phyloP scores from a whole-genome alignment of 331 rosid genomes.

The Erythrophleum ivorense region DNA sequence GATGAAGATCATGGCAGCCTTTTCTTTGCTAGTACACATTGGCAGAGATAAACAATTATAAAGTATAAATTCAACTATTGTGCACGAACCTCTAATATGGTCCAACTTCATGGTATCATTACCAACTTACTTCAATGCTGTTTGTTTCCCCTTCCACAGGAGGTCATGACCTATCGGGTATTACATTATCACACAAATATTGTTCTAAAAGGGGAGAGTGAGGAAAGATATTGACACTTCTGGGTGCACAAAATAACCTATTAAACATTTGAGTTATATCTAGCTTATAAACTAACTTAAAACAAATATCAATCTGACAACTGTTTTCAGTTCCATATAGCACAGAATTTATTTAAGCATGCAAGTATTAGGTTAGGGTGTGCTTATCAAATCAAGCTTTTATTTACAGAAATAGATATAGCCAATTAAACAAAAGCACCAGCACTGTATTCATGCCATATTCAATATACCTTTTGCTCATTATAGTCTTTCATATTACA shows the following conservation, averaged over 20 bases:
- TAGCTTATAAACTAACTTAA: not conserved
- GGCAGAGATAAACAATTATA: not conserved
- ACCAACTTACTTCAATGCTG: not conserved
- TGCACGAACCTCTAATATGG: not conserved
- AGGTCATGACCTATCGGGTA: not conserved
- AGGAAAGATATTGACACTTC: not conserved
- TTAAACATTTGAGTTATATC: not conserved
- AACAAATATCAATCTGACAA: not conserved
- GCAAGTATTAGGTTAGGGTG: constrained; percentile 9
- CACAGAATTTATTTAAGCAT: not conserved
- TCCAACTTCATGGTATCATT: constrained; percentile 1
- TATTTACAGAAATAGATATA: constrained; percentile 12
- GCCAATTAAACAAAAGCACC: constrained; percentile 28
- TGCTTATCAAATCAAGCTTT: not conserved
- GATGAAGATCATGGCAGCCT: not conserved
- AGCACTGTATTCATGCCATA: constrained; percentile 13
- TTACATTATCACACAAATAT: constrained; percentile 7
- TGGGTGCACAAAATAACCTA: not conserved
- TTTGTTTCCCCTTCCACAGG: constrained; percentile 3
- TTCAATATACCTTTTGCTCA: constrained; percentile 24
- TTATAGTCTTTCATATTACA: constrained; percentile 16
- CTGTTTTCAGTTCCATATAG: not conserved
- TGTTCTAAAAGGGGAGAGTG: not conserved
- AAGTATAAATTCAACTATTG: not conserved
- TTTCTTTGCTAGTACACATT: not conserved